Evolutionary conservation across 345 rosid species (phyloP).

Genomic region (Eutrema japonicum): DNA sequence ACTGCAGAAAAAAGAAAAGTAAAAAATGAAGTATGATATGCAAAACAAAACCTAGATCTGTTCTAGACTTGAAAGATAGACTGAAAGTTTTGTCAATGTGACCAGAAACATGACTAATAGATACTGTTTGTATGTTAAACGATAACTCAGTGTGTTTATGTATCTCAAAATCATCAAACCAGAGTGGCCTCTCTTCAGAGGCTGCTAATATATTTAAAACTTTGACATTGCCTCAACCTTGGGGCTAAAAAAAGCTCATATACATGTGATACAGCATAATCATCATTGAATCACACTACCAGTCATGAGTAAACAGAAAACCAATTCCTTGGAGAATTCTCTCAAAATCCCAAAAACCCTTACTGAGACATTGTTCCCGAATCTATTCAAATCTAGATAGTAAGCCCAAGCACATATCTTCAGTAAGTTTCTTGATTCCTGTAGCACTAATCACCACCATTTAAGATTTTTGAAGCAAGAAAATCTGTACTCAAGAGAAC

Average conservation of each 20-base stretch:
- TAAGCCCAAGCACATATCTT: constrained; percentile 7
- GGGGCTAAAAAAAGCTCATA: background rate
- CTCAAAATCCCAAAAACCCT: background rate
- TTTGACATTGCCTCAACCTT: background rate
- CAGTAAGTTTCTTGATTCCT: constrained; percentile 3
- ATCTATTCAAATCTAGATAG: constrained; percentile 16
- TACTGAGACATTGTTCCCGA: background rate
- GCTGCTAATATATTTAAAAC: background rate
- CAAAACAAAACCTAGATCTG: constrained; percentile 9
- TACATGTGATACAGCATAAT: background rate
- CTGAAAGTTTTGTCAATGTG: background rate
- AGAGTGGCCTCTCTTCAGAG: background rate
- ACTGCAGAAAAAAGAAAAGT: constrained; percentile 1
- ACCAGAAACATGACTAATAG: background rate
- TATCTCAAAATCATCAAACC: background rate
- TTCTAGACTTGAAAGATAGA: constrained; percentile 3
- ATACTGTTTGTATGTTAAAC: constrained; percentile 4
- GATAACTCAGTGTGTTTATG: background rate
- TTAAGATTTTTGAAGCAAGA: background rate
- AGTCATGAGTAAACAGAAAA: constrained; percentile 20
- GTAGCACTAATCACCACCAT: background rate
- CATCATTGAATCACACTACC: background rate
- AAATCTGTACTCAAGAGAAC: background rate
- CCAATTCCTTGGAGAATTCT: background rate
- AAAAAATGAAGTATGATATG: background rate